These are phyloP conservation scores for Pontederia paniculata DNA, from an alignment of 176 grass and related monocot genomes.

Conservation along the genomic window DNA sequence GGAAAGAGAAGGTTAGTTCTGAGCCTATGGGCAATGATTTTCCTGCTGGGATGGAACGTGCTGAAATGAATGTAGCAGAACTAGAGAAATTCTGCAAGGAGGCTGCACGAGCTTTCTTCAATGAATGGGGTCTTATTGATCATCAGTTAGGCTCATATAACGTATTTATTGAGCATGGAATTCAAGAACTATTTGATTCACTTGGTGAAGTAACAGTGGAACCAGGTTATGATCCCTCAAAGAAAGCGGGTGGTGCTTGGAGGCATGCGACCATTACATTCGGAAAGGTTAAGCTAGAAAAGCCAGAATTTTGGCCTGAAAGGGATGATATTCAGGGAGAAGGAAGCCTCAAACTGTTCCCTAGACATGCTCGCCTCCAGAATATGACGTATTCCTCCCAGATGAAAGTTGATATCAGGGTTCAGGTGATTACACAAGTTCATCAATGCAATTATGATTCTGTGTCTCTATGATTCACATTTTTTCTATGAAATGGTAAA, in stretches of 20 bases:
- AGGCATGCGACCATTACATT: constrained; percentile 62
- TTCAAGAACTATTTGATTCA: constrained; percentile 76
- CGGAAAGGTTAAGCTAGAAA: constrained; percentile 49
- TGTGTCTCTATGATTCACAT: too few relatives aligned
- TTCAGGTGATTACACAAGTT: constrained; percentile 35
- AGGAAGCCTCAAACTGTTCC: constrained; percentile 40
- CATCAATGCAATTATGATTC: too few relatives aligned
- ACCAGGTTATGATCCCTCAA: constrained; percentile 74
- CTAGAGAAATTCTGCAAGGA: constrained; percentile 82
- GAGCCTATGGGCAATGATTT: constrained; percentile 27
- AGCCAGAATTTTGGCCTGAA: constrained; percentile 51
- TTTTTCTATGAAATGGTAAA: too few relatives aligned
- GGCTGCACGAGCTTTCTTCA: constrained; percentile 59
- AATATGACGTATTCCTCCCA: constrained; percentile 82
- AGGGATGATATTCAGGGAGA: constrained; percentile 29
- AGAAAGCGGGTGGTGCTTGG: constrained; percentile 60
- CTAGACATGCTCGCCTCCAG: constrained; percentile 74
- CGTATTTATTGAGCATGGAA: constrained; percentile 52
- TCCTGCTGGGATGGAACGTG: constrained; percentile 3
- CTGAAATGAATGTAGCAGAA: constrained; percentile 43
- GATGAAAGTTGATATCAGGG: constrained; percentile 49
- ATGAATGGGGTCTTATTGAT: constrained; percentile 66
- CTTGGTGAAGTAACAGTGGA: constrained; percentile 65
- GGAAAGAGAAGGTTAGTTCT: constrained; percentile 7
- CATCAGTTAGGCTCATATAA: constrained; percentile 93